phyloP scores from a whole-genome alignment of 1,284 basidiomycete species.

The Marasmius tenuissimus region DNA sequence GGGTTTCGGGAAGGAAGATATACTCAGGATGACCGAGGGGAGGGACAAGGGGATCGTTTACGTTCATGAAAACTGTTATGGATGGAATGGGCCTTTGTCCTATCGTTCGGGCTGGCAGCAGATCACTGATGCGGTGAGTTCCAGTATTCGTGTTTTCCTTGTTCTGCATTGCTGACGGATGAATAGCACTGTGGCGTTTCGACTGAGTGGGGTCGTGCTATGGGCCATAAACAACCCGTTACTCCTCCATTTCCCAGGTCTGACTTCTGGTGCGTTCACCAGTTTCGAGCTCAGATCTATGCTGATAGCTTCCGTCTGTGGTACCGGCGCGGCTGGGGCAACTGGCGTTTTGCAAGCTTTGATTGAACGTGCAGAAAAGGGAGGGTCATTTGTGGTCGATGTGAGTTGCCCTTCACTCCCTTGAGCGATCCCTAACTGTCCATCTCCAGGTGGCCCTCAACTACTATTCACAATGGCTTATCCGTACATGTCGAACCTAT shows the following conservation, averaged over 20 bases:
- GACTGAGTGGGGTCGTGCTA: conserved; percentile 6
- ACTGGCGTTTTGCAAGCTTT: conserved; percentile 10
- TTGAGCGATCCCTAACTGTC: neutral
- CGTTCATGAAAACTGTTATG: conserved; percentile 27
- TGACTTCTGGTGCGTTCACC: conserved; percentile 10
- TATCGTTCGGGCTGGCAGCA: conserved; percentile 17
- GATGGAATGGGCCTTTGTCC: conserved; percentile 10
- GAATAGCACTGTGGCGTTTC: conserved; percentile 12
- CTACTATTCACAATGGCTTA: conserved; percentile 10
- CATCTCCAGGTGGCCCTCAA: conserved; percentile 5
- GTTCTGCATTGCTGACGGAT: neutral
- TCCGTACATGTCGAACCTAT: conserved; percentile 1
- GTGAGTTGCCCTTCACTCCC: neutral
- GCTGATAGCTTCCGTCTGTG: neutral
- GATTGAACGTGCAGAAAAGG: conserved; percentile 8
- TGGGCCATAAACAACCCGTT: conserved; percentile 15
- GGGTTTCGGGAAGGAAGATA: conserved; percentile 28
- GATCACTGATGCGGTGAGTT: conserved; percentile 15
- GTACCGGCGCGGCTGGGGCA: conserved; percentile 11
- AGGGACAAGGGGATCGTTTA: conserved; percentile 24
- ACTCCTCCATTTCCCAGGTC: conserved; percentile 14
- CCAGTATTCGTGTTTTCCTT: neutral
- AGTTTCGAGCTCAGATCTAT: neutral
- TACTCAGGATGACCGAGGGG: conserved; percentile 20
- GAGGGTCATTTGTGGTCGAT: conserved; percentile 10